Percentiles rank a stretch among this genome's conserved stretches.
These are phyloP conservation scores for Raddia guianensis DNA, from an alignment of 176 grass and related monocot species.

Conservation along the genomic window DNA sequence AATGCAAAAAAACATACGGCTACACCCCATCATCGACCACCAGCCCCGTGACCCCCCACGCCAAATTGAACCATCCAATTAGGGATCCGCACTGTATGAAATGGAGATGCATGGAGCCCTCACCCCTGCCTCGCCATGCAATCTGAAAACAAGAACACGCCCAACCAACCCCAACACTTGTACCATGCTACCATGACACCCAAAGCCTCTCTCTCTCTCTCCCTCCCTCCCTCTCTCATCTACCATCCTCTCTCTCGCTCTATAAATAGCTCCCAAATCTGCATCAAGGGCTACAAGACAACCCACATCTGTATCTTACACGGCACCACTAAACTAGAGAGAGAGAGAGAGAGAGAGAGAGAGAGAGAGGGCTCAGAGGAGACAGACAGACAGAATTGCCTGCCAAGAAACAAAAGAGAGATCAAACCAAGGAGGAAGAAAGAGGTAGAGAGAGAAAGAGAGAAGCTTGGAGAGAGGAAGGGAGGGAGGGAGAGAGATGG, in stretches of 20 bases:
- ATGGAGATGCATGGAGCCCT: no score
- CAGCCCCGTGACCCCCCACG: not conserved
- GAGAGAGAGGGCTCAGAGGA: not conserved
- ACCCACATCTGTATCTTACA: slow-evolving; percentile 30
- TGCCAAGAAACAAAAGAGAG: slow-evolving; percentile 45
- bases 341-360: not conserved
- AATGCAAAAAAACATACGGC: not conserved
- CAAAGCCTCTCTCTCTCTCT: no score
- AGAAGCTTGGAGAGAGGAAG: not conserved
- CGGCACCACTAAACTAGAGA: slow-evolving; percentile 31
- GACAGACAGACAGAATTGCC: slow-evolving; percentile 43
- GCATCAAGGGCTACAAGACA: slow-evolving; percentile 61
- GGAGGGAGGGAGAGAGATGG: slow-evolving; percentile 23
- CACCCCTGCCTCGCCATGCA: not conserved
- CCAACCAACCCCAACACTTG: not conserved
- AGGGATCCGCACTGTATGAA: not conserved
- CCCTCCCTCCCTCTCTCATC: not conserved
- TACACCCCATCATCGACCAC: not conserved
- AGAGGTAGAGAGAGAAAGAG: not conserved
- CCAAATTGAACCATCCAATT: not conserved
- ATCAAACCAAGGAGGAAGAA: slow-evolving; percentile 35
- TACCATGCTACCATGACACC: slow-evolving; percentile 15
- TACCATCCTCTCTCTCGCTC: not conserved
- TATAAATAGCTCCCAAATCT: slow-evolving; percentile 46
- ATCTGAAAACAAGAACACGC: not conserved